Percentiles rank a stretch among this genome's conserved stretches.
Conservation (phyloP, 257 asterid species). For the Solanum okadae region DNA sequence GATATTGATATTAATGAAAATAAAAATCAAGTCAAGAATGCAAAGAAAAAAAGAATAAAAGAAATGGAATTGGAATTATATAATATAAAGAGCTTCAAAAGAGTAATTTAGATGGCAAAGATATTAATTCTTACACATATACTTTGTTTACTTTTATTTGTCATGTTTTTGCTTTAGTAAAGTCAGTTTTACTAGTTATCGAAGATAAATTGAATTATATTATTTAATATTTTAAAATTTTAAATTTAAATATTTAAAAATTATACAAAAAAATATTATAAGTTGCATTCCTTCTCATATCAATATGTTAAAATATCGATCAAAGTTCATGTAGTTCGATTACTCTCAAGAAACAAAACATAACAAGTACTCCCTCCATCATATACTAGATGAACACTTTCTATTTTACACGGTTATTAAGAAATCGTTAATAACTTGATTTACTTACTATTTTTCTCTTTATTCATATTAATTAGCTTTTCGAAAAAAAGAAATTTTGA, state of each 20-base stretch:
- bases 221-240: neutral
- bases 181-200: neutral
- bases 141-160: neutral
- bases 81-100: neutral
- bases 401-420: too few relatives aligned
- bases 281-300: neutral
- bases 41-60: neutral
- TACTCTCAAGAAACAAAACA: too few relatives aligned
- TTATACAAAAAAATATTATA: neutral
- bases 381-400: too few relatives aligned
- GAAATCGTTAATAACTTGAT: too few relatives aligned
- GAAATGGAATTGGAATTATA: neutral
- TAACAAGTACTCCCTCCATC: too few relatives aligned
- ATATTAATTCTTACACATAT: neutral
- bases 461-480: too few relatives aligned
- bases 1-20: neutral
- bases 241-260: neutral
- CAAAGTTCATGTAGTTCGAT: neutral
- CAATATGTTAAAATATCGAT: neutral
- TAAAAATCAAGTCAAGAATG: neutral
- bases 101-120: neutral
- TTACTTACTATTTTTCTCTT: too few relatives aligned
- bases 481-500: too few relatives aligned
- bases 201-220: neutral
- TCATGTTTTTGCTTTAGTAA: neutral